Conservation (phyloP, 208 protist genomes). For the Trypanosoma theileri region DNA sequence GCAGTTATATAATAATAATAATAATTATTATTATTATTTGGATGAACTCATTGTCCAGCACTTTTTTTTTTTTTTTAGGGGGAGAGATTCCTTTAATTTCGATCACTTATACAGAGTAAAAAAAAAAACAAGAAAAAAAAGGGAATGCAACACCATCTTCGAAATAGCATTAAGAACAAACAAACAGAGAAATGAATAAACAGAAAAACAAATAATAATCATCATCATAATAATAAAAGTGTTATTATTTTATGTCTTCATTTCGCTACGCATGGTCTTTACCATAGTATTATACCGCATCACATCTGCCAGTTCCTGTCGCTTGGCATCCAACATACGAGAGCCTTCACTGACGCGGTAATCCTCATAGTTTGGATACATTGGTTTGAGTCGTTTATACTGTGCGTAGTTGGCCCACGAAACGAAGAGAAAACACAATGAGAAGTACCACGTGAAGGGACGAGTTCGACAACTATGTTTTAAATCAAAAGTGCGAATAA, state of each 20-base stretch:
- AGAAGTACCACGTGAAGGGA: conserved; percentile 61
- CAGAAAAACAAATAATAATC: background rate
- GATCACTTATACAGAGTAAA: too few species aligned
- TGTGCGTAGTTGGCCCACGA: conserved; percentile 76
- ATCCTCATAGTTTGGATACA: conserved; percentile 69
- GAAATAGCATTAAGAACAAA: background rate
- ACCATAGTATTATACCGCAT: conserved; percentile 83
- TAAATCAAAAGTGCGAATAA: conserved; percentile 57
- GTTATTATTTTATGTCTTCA: conserved; percentile 18
- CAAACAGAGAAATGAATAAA: background rate
- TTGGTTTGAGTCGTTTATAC: conserved; percentile 62
- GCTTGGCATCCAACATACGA: conserved; percentile 71
- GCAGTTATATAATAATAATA: background rate
- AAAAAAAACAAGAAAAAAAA: too few species aligned
- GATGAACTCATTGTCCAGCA: too few species aligned
- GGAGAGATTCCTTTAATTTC: too few species aligned
- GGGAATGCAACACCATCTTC: too few species aligned
- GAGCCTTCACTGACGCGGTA: conserved; percentile 60
- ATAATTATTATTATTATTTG: background rate
- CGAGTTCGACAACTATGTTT: conserved; percentile 49
- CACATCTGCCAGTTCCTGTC: conserved; percentile 75
- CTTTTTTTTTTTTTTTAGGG: too few species aligned
- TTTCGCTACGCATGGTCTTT: conserved; percentile 58
- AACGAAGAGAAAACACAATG: conserved; percentile 43
- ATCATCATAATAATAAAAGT: too few species aligned